Percentiles rank a stretch among this genome's conserved stretches.
Conservation (phyloP, 139 green algal genomes). For the Closterium sp. region DNA sequence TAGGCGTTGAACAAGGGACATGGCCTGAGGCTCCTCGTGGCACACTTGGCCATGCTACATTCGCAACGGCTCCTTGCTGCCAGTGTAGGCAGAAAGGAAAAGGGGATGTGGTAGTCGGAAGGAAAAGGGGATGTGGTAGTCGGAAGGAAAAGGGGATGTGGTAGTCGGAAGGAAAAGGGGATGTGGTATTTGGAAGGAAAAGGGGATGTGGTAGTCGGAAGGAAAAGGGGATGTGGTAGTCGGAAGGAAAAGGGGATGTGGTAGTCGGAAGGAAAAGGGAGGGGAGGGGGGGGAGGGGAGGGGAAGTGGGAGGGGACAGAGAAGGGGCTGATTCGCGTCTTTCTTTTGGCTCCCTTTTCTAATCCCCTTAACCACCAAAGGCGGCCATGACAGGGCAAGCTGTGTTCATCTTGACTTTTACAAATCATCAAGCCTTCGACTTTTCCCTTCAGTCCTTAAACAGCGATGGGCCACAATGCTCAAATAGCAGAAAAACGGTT, state of each 20-base stretch:
- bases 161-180: background rate
- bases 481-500: background rate
- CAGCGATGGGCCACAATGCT: background rate
- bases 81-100: too few species aligned
- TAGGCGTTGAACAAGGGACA: too few species aligned
- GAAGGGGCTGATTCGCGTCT: background rate
- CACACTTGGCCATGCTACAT: constrained; percentile 60
- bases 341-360: background rate
- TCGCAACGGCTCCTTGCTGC: constrained; percentile 29
- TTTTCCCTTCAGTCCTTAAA: background rate
- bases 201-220: background rate
- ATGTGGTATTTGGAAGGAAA: background rate
- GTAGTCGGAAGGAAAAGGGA: background rate
- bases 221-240: background rate
- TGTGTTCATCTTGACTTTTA: too few species aligned
- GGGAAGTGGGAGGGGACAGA: background rate
- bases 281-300: background rate
- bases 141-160: background rate
- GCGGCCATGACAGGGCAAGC: background rate
- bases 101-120: background rate
- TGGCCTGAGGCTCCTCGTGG: too few species aligned
- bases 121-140: background rate
- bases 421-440: background rate
- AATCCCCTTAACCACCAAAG: background rate
- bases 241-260: background rate